Base-by-base conservation (phyloP, 2,329 filamentous ascomycete species). In the Neopestalotiopsis rosae region DNA sequence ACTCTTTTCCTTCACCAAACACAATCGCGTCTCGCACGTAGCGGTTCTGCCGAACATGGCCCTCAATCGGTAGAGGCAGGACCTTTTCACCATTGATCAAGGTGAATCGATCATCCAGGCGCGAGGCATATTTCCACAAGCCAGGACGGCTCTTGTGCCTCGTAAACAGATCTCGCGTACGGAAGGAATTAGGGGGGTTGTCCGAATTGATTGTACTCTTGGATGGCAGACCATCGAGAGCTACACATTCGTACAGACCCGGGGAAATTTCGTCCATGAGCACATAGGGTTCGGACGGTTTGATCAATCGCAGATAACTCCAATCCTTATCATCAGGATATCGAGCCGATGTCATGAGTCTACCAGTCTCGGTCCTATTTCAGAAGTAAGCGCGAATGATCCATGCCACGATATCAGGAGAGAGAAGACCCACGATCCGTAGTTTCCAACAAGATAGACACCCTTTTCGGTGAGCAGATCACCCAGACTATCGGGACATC, bases 331-430 rank as follows among this genome's bases (percentile, higher is more conserved):
- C 88, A 1, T 79, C 83, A 1, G 76, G 74, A 0, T 84, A 82
- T 20, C 87, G 79, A 69, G 84, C 82, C 0, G 86, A 88, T 2
- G 85, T 89, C 85, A 88, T 88, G 38, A 89, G 74, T 71, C 87
- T 83, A 4, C 87, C 87, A 5, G 83, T 87, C 74, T 90, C 88
- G 0, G 88, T 90, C 1, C 84, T 87, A 28, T 3, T 5, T 5
- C 30, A 40, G 56, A 28, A 68, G 56, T 73, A 61, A 14, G 13
- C 49, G 10, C 34, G 3, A 38, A 38, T 38, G 34, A 38, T 38
- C 3, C 10, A 38, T 38, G 34, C 10, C 34, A 38, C 10, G 5
- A 10, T 7, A 2, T 61, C 56, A 9, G 10, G 34, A 32, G 64
- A 38, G 49, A 45, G 5, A 20, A 40, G 6, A 81, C 81, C 76